Base-by-base conservation (phyloP, 257 asterid genomes). In the Nicotiana sylvestris region DNA sequence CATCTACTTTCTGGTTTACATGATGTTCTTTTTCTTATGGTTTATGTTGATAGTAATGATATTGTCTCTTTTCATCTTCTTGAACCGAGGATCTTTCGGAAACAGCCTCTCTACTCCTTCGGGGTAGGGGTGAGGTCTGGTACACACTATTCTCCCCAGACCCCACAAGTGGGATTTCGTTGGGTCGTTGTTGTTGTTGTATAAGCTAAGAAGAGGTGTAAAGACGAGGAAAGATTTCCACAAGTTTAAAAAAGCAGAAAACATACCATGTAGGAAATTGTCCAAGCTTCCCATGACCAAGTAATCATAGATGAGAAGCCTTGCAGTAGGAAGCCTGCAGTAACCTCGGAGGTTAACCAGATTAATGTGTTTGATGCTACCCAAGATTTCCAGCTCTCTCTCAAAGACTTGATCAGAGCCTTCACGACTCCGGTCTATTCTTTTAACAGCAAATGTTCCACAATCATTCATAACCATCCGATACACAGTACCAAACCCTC, bases 391-490 rank as follows among this genome's bases (percentile, higher is more conserved):
- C 32, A 96, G 89, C 91, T 96, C 99, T 76, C 99, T 90, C 83
- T 96, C 99, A 51, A 96, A 96, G 5, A 87, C 97, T 88, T 96
- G 97, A 83, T 96, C 99, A 5, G 93, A 96, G 46, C 98, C 98
- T 88, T 96, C 97, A 83, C 95, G 94, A 76, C 95, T 77, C 35
- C 91, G 89, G 78, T 96, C 99, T 53, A 96, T 92, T 85, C 97
- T 90, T 87, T 96, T 96, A 29, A 96, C 98, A 51, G 99, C 99
- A 88, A 91, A 96, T 69, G 98, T 92, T 21, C 97, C 99, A 81
- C 98, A 93, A 82, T 96, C 99, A 86, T 96, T 96, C 99, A 96
- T 96, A 66, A 94, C 98, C 99, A 96, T 96, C 82, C 97, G 90
- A 51, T 93, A 96, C 2, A 96, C 99, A 2, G 99, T 96, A n/a